These are phyloP conservation scores for Chlorociboria aeruginascens DNA, from an alignment of 495 filamentous ascomycete genomes.

Conservation along the genomic window DNA sequence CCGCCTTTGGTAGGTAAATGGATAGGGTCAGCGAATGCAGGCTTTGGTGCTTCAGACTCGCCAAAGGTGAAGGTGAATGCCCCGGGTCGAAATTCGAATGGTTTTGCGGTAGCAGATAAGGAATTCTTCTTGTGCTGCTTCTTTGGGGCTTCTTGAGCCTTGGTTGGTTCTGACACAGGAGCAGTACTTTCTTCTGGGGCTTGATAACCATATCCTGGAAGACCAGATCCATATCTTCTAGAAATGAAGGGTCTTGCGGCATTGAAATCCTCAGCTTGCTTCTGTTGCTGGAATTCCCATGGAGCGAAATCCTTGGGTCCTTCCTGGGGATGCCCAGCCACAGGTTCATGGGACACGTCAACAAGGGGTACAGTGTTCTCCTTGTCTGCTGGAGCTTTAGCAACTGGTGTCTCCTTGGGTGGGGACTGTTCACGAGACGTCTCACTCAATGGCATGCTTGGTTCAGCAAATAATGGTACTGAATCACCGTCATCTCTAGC, in stretches of 20 bases:
- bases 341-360: background rate
- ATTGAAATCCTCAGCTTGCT: constrained; percentile 26
- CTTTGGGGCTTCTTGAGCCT: constrained; percentile 18
- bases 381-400: constrained; percentile 22
- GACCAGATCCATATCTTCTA: constrained; percentile 19
- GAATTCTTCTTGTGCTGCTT: constrained; percentile 36
- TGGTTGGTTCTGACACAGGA: constrained; percentile 14
- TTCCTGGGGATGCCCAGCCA: constrained; percentile 17
- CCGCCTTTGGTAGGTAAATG: constrained; percentile 22
- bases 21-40: constrained; percentile 14
- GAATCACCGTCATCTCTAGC: constrained; percentile 48
- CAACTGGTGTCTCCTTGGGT: constrained; percentile 15
- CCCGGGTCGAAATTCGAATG: constrained; percentile 48
- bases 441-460: constrained; percentile 38
- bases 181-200: constrained; percentile 12
- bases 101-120: constrained; percentile 55
- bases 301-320: constrained; percentile 29
- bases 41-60: constrained; percentile 10
- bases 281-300: constrained; percentile 30
- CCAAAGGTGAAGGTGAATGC: constrained; percentile 27
- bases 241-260: constrained; percentile 21
- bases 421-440: constrained; percentile 26
- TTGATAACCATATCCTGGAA: constrained; percentile 16
- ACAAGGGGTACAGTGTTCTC: constrained; percentile 17
- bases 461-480: constrained; percentile 54